Evolutionary conservation across 2,329 filamentous ascomycete species (phyloP), one percentile per base, ranked within the genome.

Genomic region (Diaporthe sp.): DNA sequence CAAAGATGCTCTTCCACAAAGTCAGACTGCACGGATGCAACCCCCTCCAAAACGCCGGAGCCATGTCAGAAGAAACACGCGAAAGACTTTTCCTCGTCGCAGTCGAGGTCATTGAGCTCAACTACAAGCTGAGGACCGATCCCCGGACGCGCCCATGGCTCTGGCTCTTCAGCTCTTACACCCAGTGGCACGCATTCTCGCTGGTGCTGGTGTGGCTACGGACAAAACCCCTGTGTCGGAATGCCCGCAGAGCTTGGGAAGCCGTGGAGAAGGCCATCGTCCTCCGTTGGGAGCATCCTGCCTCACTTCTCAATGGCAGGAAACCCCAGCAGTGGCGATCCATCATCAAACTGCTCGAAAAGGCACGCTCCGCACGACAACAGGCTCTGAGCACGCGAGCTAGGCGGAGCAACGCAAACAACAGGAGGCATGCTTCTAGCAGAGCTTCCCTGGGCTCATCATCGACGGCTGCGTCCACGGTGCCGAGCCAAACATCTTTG

Each of bases 101-200:
- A 46, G 42, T 68, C 22, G 62, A 68, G 4, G 62, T 68, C 62
- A 68, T 68, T 5, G 62, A 68, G 13, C 39, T 68, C 25, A 68
- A 51, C 15, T 51, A 68, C 62, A 51, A 68, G n/a, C 25, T 68
- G 15, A 25, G 42, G 4, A 68, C 62, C 12, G 62, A 68, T 31
- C 42, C 62, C 4, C 62, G 62, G n/a, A 22, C 62, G 3, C 62
- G 62, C 9, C 62, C 22, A 15, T 68, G 62, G 62, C 62, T 28
- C 25, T 68, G 62, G 62, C 42, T 68, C 62, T 68, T 68, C n/a
- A 68, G 62, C 62, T 68, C 62, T 22, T 68, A 68, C 34, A 68
- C 62, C 17, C 62, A 68, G 12, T 68, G 62, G 62, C 62, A 68
- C 8, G 42, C 62, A 7, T 51, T 68, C 17, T 46, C 62, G 9